These are phyloP conservation scores for Naganishia antarctica DNA, from an alignment of 768 basidiomycete genomes.

Conservation along the genomic window DNA sequence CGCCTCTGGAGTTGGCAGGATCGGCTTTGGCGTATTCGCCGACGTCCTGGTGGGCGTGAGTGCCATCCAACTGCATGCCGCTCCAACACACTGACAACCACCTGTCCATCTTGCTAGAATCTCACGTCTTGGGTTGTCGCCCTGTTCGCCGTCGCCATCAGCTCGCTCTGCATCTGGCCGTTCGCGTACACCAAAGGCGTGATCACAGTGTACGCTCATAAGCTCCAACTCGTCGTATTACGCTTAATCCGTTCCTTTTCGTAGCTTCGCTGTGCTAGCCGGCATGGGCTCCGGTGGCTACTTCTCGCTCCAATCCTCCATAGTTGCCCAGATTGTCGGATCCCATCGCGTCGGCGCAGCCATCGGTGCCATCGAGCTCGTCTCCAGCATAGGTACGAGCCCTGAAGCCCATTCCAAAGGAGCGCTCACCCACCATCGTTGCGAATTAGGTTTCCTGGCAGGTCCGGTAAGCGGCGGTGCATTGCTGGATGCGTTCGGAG, in stretches of 20 bases:
- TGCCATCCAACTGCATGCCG: background rate
- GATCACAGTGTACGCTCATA: background rate
- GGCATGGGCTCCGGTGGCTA: slow-evolving; percentile 32
- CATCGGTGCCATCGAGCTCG: slow-evolving; percentile 28
- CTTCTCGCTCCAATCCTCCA: slow-evolving; percentile 30
- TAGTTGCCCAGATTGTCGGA: slow-evolving; percentile 30
- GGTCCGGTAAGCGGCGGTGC: slow-evolving; percentile 31
- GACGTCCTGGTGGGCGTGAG: slow-evolving; percentile 22
- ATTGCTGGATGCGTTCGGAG: slow-evolving; percentile 33
- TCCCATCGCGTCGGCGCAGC: slow-evolving; percentile 26
- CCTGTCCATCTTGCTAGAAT: background rate
- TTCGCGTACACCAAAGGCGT: background rate
- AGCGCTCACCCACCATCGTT: background rate
- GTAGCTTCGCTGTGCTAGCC: slow-evolving; percentile 21
- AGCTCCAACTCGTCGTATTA: background rate
- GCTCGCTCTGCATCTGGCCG: slow-evolving; percentile 20
- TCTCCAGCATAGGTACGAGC: slow-evolving; percentile 10
- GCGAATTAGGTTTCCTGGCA: slow-evolving; percentile 27
- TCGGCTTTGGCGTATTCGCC: slow-evolving; percentile 18
- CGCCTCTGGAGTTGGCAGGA: slow-evolving; percentile 19
- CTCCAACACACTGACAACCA: background rate
- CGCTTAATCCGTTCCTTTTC: background rate
- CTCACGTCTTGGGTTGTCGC: slow-evolving; percentile 18
- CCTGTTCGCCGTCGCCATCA: slow-evolving; percentile 3
- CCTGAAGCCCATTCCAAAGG: background rate